Base-by-base conservation (phyloP, 2,329 filamentous ascomycete genomes). In the Trichoderma semiorbis region DNA sequence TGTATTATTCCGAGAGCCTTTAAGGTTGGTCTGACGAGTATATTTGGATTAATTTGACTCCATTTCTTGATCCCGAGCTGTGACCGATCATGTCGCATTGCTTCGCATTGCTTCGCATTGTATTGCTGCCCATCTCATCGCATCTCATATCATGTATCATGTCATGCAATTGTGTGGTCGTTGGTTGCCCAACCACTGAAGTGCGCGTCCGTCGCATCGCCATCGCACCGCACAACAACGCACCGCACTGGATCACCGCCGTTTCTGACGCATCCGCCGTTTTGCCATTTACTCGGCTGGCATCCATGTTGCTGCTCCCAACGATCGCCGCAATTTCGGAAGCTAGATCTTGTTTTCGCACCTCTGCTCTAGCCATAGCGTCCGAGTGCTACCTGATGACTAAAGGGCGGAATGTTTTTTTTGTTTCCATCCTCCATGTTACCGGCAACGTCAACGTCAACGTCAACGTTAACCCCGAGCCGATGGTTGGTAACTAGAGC, bases 1-100 rank as follows among this genome's bases (percentile, higher is more conserved):
- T 60, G 66, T 34, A 43, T 69, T 69, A 34, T 69, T 69, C 66
- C 55, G 66, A 30, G 12, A 26, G 12, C 47, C 47, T 50, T 53
- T 53, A 16, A n/a, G 30, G 24, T 64, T 11, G 61, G 57, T 32
- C 57, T 12, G 36, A 39, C 58, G 32, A 61, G 58, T 32, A 32
- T 32, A 12, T 43, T 16, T 26, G 32, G 34, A 62, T 28, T 36
- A 16, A n/a, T 34, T 26, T 26, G 21, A 43, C 21, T 18, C 60
- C 60, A 43, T 36, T 24, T 21, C 34, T 28, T 18, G 24, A 28
- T 43, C 7, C 60, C 14, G 47, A 53, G 57, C 34, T 24, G 60
- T 50, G 61, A 30, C 36, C 28, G 53, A 70, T 47, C 47, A 32
- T n/a, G 47, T 65, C 28, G 61, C 21, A 70, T 58, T 39, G 60